Evolutionary conservation across 805 yeast genomes (phyloP).

Genomic region (Ogataea allantospora): DNA sequence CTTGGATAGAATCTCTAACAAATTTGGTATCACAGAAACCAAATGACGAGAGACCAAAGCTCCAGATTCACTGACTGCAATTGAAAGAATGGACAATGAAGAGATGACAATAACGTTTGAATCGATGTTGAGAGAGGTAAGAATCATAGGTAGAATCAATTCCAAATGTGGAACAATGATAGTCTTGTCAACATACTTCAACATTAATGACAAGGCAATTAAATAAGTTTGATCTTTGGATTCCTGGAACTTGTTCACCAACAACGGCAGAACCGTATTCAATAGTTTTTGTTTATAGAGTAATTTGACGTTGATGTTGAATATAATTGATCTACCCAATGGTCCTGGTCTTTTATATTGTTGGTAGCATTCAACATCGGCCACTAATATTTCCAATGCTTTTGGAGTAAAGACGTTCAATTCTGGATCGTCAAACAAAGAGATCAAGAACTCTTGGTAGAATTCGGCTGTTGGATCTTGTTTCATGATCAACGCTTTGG

Average conservation of each 20-base stretch:
- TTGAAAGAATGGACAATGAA: slow-evolving; percentile 25
- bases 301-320: slow-evolving; percentile 57
- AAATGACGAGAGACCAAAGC: slow-evolving; percentile 53
- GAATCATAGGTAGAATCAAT: slow-evolving; percentile 65
- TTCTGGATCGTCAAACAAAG: slow-evolving; percentile 33
- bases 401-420: slow-evolving; percentile 45
- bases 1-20: slow-evolving; percentile 39
- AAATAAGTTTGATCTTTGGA: slow-evolving; percentile 46
- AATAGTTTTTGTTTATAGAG: slow-evolving; percentile 83
- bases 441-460: slow-evolving; percentile 36
- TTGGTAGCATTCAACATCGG: slow-evolving; percentile 62
- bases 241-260: slow-evolving; percentile 46
- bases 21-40: slow-evolving; percentile 52
- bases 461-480: slow-evolving; percentile 42
- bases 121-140: slow-evolving; percentile 50
- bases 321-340: slow-evolving; percentile 31
- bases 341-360: slow-evolving; percentile 37
- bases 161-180: slow-evolving; percentile 65
- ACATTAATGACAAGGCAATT: slow-evolving; percentile 62
- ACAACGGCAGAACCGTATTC: slow-evolving; percentile 52
- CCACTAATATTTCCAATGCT: slow-evolving; percentile 60
- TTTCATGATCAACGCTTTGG: slow-evolving; percentile 66
- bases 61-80: slow-evolving; percentile 52
- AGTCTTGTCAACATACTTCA: slow-evolving; percentile 61
- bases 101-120: slow-evolving; percentile 25